Evolutionary conservation across 306 rosid genomes (phyloP).

Genomic region (Lablab purpureus): DNA sequence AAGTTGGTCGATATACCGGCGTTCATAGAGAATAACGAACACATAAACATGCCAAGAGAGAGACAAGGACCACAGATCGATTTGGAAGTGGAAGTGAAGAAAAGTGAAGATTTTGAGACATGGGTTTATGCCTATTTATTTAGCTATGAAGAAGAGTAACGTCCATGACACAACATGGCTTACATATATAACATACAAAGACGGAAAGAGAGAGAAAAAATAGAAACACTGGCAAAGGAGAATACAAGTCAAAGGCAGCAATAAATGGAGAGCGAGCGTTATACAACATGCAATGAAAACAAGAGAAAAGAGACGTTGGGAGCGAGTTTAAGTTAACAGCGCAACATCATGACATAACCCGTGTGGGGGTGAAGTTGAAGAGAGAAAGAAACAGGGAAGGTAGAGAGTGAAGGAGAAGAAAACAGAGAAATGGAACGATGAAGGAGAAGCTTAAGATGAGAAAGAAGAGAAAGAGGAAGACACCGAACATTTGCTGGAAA

Average conservation of each 20-base stretch:
- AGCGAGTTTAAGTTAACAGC: constrained; percentile 37
- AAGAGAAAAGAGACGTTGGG: constrained; percentile 36
- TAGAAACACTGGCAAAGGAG: constrained; percentile 15
- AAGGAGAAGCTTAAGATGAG: constrained; percentile 41
- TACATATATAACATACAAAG: not conserved
- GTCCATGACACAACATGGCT: constrained; percentile 18
- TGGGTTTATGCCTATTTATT: constrained; percentile 30
- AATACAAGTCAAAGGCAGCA: constrained; percentile 49
- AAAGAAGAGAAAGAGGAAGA: constrained; percentile 48
- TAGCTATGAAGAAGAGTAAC: constrained; percentile 28
- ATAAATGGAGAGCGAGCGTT: constrained; percentile 45
- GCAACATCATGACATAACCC: not conserved
- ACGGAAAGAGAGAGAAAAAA: not conserved
- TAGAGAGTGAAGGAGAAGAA: constrained; percentile 15
- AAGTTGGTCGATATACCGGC: not conserved
- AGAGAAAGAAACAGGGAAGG: not conserved
- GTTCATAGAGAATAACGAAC: constrained; percentile 16
- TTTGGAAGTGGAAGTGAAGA: constrained; percentile 1
- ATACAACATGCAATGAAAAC: constrained; percentile 48
- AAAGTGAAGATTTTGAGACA: constrained; percentile 26
- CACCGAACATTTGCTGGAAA: constrained; percentile 56
- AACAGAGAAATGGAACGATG: constrained; percentile 33
- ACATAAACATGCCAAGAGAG: not conserved
- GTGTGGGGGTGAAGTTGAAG: constrained; percentile 27
- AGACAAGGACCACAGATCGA: constrained; percentile 26